Conservation (phyloP, 441 rosid species). For the Dalechampia spathulata region DNA sequence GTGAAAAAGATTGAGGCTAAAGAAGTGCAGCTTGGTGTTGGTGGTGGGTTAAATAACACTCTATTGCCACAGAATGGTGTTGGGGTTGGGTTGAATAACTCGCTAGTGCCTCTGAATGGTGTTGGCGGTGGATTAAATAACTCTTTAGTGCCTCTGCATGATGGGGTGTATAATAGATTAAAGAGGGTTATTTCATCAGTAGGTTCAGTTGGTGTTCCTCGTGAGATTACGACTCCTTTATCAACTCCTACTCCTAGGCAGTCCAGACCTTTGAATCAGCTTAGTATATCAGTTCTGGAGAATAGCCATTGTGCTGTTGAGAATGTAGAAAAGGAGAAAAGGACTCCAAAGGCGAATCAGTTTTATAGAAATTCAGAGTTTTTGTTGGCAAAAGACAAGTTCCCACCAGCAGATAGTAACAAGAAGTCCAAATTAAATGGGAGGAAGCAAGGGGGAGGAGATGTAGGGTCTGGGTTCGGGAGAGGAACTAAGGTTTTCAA, state of each 20-base stretch:
- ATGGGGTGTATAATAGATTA: conserved; percentile 43
- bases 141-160: conserved; percentile 26
- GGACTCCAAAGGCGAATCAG: conserved; percentile 97
- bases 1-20: conserved; percentile 79
- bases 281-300: conserved; percentile 62
- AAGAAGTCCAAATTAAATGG: conserved; percentile 77
- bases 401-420: conserved; percentile 91
- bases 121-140: conserved; percentile 14
- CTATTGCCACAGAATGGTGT: conserved; percentile 28
- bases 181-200: conserved; percentile 55
- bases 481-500: conserved; percentile 53
- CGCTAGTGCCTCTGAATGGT: conserved; percentile 25
- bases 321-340: conserved; percentile 84
- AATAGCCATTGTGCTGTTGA: conserved; percentile 64
- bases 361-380: conserved; percentile 87
- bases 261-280: conserved; percentile 66
- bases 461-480: conserved; percentile 43
- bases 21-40: conserved; percentile 43
- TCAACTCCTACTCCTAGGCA: conserved; percentile 34
- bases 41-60: conserved; percentile 17
- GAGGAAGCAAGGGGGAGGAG: conserved; percentile 66
- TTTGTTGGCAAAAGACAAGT: conserved; percentile 90
- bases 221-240: conserved; percentile 30
- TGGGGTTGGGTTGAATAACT: no score
- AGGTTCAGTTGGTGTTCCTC: conserved; percentile 47